Base-by-base conservation (phyloP, 371 early-diverging fungal genomes). In the Rhizopus delemar region DNA sequence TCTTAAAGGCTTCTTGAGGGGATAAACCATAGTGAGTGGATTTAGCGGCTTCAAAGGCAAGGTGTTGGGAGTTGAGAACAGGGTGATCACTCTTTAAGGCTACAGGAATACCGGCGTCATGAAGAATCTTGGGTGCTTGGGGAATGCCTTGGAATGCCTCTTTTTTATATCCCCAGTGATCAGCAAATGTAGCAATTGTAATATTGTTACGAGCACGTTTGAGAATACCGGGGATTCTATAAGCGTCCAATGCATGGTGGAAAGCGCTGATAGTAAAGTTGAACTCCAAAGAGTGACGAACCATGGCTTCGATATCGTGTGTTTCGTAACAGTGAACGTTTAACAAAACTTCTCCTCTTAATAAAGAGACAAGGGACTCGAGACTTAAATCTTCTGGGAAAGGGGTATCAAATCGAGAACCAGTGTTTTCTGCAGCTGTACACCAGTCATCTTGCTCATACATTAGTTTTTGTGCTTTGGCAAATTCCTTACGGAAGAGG, bases 191-290 rank as follows among this genome's bases (percentile, higher is more conserved):
- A 8, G 88, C 87, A 22, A 85, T 78, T 0, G 90, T 85, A 49
- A 90, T 87, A 41, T 89, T 83, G 41, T 80, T 77, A 28, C 71
- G 78, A 16, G 81, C 82, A 12, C 85, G 82, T 46, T 83, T 83
- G 8, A 92, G 71, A 32, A 89, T 74, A 16, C 74, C 82, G 2
- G 90, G 87, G 28, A 91, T 76, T 41, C 84, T 78, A 65, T 90
- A 90, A 4, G 93, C 93, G 55, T 89, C 89, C 29, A 90, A 67
- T 16, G 88, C 93, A 67, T 93, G 93, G 62, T 93, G 93, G 70
- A 93, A 87, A 6, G 93, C 86, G 3, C 79, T 53, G 49, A 93
- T 88, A 28, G 80, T 83, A 68, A 92, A 89, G 58, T 83, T 82
- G 72, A 84, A 93, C 69, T 93, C 91, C 51, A 84, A 69, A 13